Percentiles rank a stretch among this genome's conserved stretches.
Evolutionary conservation across 164 flowering plant species (phyloP).

Genomic region (Umbilicus rupestris): DNA sequence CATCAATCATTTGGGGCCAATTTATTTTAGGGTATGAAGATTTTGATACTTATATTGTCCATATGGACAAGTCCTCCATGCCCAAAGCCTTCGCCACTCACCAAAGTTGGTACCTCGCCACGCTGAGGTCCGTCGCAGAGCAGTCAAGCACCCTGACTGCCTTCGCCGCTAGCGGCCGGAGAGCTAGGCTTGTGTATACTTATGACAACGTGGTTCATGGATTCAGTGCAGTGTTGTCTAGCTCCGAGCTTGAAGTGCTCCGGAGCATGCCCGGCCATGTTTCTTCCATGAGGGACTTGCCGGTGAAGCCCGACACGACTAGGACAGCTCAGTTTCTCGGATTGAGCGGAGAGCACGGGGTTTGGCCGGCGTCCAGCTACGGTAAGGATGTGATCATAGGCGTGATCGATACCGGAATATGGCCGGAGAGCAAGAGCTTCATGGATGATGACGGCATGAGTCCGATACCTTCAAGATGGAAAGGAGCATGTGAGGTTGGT

Average conservation of each 20-base stretch:
- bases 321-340: constrained; percentile 44
- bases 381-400: constrained; percentile 62
- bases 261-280: constrained; percentile 35
- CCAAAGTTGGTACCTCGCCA: constrained; percentile 44
- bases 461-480: constrained; percentile 53
- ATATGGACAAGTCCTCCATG: constrained; percentile 55
- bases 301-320: constrained; percentile 43
- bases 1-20: neutral
- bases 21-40: constrained; percentile 12
- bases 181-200: constrained; percentile 32
- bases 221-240: constrained; percentile 46
- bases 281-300: constrained; percentile 29
- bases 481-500: constrained; percentile 46
- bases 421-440: constrained; percentile 76
- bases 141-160: neutral
- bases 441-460: constrained; percentile 53
- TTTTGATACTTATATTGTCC: constrained; percentile 40
- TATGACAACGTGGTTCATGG: constrained; percentile 48
- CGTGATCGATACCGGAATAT: constrained; percentile 58
- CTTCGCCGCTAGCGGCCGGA: too few relatives aligned
- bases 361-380: constrained; percentile 36
- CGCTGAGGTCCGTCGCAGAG: constrained; percentile 23
- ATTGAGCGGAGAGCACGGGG: constrained; percentile 29
- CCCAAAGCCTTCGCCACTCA: constrained; percentile 45
- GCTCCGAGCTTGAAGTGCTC: constrained; percentile 29